phyloP scores from a whole-genome alignment of 1,284 basidiomycete genomes.

The Anthracocystis panici-leucophaei region DNA sequence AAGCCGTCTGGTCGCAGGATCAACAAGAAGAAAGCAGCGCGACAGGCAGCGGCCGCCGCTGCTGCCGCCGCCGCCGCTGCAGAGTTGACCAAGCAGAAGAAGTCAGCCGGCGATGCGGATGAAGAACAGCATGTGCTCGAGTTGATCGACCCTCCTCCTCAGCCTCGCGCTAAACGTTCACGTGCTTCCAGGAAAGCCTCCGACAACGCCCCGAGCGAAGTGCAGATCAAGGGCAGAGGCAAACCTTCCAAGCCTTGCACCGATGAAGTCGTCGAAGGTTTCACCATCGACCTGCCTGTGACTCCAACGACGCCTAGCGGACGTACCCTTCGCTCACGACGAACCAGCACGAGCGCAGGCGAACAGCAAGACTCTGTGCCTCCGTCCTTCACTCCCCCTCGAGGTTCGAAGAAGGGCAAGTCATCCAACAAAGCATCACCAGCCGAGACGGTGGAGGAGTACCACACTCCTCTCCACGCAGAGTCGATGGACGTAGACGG shows the following conservation, averaged over 20 bases:
- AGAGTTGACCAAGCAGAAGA: conserved; percentile 15
- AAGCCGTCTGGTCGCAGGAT: conserved; percentile 25
- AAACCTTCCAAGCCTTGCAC: conserved; percentile 6
- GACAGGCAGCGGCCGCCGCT: conserved; percentile 13
- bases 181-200: neutral
- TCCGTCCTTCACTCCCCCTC: conserved; percentile 19
- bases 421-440: neutral
- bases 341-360: conserved; percentile 7
- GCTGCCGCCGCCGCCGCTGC: conserved; percentile 11
- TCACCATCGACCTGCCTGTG: neutral
- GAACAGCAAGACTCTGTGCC: conserved; percentile 5
- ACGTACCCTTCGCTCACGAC: conserved; percentile 22
- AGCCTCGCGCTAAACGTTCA: conserved; percentile 16
- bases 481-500: conserved; percentile 31
- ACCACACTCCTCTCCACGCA: neutral
- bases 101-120: conserved; percentile 7
- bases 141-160: conserved; percentile 9
- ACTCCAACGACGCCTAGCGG: conserved; percentile 16
- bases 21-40: conserved; percentile 29
- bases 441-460: neutral
- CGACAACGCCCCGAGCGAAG: neutral
- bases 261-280: neutral
- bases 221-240: neutral
- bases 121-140: conserved; percentile 27
- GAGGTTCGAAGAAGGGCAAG: conserved; percentile 12